phyloP scores from a whole-genome alignment of 2,329 filamentous ascomycete genomes.

The Fusarium graminum region DNA sequence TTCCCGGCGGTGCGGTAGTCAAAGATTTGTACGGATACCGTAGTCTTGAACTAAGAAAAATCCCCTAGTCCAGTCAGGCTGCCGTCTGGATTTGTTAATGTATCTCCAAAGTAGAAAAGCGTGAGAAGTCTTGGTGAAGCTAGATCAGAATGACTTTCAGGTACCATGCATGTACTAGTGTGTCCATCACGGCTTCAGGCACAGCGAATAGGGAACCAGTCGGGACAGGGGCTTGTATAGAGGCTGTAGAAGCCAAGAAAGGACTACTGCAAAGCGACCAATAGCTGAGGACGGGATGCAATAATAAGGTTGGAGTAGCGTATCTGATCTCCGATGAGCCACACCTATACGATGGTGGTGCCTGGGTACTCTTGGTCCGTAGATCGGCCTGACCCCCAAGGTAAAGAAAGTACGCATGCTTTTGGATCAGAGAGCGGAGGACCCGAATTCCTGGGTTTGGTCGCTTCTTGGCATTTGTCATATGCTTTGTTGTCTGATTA shows the following conservation, averaged over 20 bases:
- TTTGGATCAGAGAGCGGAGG: conserved; percentile 1
- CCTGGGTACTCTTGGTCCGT: background rate
- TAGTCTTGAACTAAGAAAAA: conserved; percentile 4
- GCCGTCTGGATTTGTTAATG: background rate
- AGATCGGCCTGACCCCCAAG: background rate
- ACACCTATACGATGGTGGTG: conserved; percentile 28
- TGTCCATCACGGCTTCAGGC: conserved; percentile 8
- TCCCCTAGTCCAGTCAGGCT: background rate
- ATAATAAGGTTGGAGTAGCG: conserved; percentile 35
- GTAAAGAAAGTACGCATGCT: background rate
- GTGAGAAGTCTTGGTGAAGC: conserved; percentile 2
- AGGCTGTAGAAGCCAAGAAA: conserved; percentile 1
- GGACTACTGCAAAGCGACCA: background rate
- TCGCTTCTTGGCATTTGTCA: background rate
- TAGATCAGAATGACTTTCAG: conserved; percentile 6
- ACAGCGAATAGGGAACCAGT: background rate
- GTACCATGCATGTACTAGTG: background rate
- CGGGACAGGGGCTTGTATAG: too few relatives aligned
- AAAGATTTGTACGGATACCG: conserved; percentile 6
- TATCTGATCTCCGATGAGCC: conserved; percentile 4
- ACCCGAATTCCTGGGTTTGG: conserved; percentile 18
- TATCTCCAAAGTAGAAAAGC: background rate
- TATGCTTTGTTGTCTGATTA: background rate
- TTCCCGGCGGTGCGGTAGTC: conserved; percentile 13
- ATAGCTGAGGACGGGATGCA: background rate